Percentiles rank a stretch among this genome's conserved stretches.
phyloP scores from a whole-genome alignment of 139 green algal species.

The Chlorella sp. region DNA sequence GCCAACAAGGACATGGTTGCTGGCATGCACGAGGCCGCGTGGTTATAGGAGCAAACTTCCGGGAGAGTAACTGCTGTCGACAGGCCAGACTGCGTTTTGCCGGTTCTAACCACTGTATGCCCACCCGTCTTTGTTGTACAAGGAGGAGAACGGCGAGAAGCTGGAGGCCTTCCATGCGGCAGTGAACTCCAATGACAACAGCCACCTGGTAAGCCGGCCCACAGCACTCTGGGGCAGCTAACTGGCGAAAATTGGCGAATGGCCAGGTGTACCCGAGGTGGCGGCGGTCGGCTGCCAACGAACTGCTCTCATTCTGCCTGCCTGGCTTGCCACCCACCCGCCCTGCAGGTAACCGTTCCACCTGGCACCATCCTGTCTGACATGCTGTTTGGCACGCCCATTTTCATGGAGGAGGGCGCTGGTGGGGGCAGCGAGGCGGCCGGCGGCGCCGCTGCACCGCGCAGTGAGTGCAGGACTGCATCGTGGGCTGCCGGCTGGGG shows the following conservation, averaged over 20 bases:
- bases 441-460: conserved; percentile 40
- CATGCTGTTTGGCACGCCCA: conserved; percentile 92
- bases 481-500: too few species aligned
- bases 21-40: too few species aligned
- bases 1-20: too few species aligned
- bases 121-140: not conserved
- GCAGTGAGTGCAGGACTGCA: conserved; percentile 1
- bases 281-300: too few species aligned
- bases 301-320: too few species aligned
- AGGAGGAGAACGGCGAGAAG: conserved; percentile 89
- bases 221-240: too few species aligned
- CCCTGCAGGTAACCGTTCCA: conserved; percentile 68
- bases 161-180: conserved; percentile 92
- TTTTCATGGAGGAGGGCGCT: conserved; percentile 70
- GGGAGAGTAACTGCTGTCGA: too few species aligned
- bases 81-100: not conserved
- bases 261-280: too few species aligned
- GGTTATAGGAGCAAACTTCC: too few species aligned
- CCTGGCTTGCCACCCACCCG: too few species aligned
- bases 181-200: conserved; percentile 96
- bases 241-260: too few species aligned
- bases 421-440: conserved; percentile 41
- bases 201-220: conserved; percentile 83
- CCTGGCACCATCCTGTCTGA: conserved; percentile 91
- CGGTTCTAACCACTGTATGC: too few species aligned